Base-by-base conservation (phyloP, 1,139 yeast genomes). In the Candida frijolesensis region DNA sequence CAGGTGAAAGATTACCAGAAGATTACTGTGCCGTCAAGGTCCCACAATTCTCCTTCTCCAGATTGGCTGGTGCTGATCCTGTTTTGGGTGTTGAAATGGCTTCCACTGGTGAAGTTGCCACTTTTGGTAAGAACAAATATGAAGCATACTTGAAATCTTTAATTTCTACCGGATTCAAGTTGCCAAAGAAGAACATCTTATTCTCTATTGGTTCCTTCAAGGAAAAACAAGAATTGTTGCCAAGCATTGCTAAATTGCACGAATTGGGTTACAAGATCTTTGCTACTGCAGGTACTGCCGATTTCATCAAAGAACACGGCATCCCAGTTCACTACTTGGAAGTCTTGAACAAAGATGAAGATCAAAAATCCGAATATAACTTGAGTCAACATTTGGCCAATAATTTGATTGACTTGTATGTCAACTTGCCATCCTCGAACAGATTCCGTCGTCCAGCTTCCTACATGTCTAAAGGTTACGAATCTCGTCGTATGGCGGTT, bases 271-370 rank as follows among this genome's bases (percentile, higher is more conserved):
- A 78, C 81, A 86, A 86, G 65, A 78, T 95, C 63, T 95, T 92
- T 74, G 99, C 98, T 42, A 95, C 99, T 60, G 91, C 99, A 39
- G 99, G 99, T 78, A 95, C 99, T 60, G 97, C 98, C 59, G 99
- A 95, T 74, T 95, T 94, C 76, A 85, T 94, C 64, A 91, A 90
- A 69, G 99, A 94, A 70, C 97, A 94, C 67, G 87, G 85, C 49
- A 80, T 95, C 58, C 96, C 97, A 49, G 97, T 95, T 54, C 95
- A 91, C 72, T 95, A 90, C 72, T 83, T 95, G 70, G 99, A 94
- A 75, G 89, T 91, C 46, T 77, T 94, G 71, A 80, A 82, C 62
- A 79, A 80, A 64, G 86, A 80, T 43, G 91, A 87, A 60, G 85
- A 83, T 51, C 96, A 89, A 70, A 90, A 91, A 72, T 83, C 90